Conservation (phyloP, 805 yeast genomes). For the Candida bentonensis region DNA sequence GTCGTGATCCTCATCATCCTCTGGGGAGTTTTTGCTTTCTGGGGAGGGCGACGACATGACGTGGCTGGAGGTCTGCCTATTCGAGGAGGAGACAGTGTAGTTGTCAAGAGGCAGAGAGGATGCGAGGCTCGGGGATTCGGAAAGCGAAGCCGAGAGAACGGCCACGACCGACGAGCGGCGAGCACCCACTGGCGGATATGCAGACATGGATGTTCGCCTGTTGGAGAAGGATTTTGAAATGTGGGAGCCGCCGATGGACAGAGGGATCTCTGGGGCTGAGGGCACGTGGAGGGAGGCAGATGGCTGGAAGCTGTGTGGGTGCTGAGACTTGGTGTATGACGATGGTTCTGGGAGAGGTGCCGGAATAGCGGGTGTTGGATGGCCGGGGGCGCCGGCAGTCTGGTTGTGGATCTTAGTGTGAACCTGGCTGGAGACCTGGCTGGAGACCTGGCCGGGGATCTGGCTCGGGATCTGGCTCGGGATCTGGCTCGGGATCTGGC, state of each 20-base stretch:
- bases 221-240: background rate
- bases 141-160: background rate
- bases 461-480: no score
- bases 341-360: no score
- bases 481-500: no score
- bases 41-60: background rate
- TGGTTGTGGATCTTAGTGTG: no score
- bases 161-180: background rate
- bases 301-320: background rate
- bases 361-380: background rate
- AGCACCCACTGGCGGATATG: background rate
- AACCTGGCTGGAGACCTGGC: no score
- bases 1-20: conserved; percentile 16
- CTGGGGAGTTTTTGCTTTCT: conserved; percentile 4
- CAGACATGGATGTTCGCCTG: background rate
- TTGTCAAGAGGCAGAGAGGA: background rate
- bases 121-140: background rate
- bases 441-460: no score
- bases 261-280: background rate
- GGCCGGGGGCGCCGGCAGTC: background rate
- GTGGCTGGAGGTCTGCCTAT: background rate
- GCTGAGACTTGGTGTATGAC: no score
- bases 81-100: background rate
- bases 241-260: background rate
- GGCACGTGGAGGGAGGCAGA: background rate